Percentiles rank a stretch among this genome's conserved stretches.
These are phyloP conservation scores for Brassica juncea DNA, from an alignment of 345 rosid species.

Conservation along the genomic window DNA sequence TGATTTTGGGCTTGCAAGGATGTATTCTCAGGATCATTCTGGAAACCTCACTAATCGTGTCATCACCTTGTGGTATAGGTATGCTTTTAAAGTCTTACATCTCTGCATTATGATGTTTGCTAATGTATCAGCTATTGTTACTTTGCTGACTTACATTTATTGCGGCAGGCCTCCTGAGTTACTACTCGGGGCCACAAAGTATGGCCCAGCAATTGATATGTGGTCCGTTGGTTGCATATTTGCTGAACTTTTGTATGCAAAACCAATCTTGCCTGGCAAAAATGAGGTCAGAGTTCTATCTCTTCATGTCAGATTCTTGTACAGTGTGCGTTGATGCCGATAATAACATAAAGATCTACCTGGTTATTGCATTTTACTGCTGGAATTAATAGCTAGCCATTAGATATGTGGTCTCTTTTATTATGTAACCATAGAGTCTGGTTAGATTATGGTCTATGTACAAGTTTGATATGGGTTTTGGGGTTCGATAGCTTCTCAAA, in stretches of 20 bases:
- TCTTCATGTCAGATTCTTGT: conserved; percentile 5
- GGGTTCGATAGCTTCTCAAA: conserved; percentile 1
- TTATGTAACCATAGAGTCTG: not conserved
- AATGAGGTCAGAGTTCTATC: conserved; percentile 60
- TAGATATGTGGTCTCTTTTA: conserved; percentile 7
- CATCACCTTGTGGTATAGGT: conserved; percentile 99
- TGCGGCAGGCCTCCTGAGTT: conserved; percentile 86
- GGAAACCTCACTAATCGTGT: conserved; percentile 95
- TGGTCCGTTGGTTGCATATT: conserved; percentile 98
- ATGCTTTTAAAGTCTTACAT: conserved; percentile 18
- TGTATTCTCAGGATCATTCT: conserved; percentile 76
- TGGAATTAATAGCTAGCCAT: not conserved
- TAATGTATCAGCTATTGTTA: conserved; percentile 9
- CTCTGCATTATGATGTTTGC: not conserved
- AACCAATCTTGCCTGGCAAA: conserved; percentile 91
- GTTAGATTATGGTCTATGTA: not conserved
- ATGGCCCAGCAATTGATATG: conserved; percentile 97
- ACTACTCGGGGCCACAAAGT: conserved; percentile 93
- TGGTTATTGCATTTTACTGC: not conserved
- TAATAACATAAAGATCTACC: conserved; percentile 13
- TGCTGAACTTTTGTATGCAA: conserved; percentile 94
- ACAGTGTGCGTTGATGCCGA: not conserved
- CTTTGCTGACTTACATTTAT: conserved; percentile 20
- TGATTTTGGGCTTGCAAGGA: conserved; percentile 97
- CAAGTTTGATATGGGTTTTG: not conserved